Evolutionary conservation across 2,329 filamentous ascomycete genomes (phyloP).

Genomic region (Hymenoscyphus albidus): DNA sequence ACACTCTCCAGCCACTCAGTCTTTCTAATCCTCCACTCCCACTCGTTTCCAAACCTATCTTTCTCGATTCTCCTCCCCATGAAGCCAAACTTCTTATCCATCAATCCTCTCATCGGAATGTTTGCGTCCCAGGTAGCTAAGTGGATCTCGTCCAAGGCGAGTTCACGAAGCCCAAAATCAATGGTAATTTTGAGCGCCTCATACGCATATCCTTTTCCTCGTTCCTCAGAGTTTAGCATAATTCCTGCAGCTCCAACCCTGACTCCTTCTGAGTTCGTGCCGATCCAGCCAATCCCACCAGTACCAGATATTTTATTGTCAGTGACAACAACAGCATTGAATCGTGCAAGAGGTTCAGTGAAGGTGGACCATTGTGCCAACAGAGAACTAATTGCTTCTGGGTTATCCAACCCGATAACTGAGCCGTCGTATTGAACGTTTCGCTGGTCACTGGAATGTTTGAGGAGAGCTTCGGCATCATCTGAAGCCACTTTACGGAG

Average conservation of each 20-base stretch:
- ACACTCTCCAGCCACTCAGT: conserved; percentile 2
- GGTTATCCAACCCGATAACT: conserved; percentile 3
- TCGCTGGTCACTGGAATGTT: conserved; percentile 2
- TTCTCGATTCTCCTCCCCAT: not conserved
- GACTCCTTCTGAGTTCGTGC: not conserved
- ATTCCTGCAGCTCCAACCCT: conserved; percentile 13
- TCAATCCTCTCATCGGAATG: conserved; percentile 11
- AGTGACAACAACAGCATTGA: conserved; percentile 8
- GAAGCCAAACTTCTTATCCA: conserved; percentile 13
- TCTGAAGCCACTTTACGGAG: conserved; percentile 1
- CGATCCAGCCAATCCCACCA: conserved; percentile 15
- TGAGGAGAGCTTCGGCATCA: conserved; percentile 1
- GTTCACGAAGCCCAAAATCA: conserved; percentile 11
- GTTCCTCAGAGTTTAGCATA: conserved; percentile 10
- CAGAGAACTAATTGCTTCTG: not conserved
- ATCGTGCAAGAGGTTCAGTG: not conserved
- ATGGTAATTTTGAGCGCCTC: conserved; percentile 16
- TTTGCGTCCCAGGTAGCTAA: conserved; percentile 9
- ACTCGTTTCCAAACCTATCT: conserved; percentile 12
- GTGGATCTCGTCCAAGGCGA: conserved; percentile 11
- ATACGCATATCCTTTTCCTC: conserved; percentile 16
- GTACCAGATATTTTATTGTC: not conserved
- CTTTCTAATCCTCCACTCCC: conserved; percentile 5
- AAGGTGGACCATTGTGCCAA: conserved; percentile 14
- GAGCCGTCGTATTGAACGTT: conserved; percentile 9